Evolutionary conservation across 2,329 filamentous ascomycete species (phyloP).

Genomic region (Polytolypa hystricis): DNA sequence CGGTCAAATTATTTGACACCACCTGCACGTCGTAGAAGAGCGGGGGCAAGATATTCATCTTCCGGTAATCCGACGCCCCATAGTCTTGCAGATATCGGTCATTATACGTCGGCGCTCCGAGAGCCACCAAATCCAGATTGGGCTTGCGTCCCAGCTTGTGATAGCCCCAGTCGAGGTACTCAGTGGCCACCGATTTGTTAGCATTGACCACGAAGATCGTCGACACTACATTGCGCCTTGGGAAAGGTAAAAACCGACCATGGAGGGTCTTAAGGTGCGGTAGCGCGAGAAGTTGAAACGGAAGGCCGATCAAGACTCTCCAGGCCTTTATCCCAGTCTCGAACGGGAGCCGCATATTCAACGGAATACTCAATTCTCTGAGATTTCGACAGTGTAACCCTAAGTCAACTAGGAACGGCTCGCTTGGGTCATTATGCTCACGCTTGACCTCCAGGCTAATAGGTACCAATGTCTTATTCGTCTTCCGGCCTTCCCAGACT

Average conservation of each 20-base stretch:
- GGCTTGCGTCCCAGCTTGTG: not conserved
- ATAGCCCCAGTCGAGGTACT: conserved; percentile 2
- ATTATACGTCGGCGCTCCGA: not conserved
- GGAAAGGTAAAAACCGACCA: not conserved
- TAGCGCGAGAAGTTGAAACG: not conserved
- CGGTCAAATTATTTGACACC: not conserved
- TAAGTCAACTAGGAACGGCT: not conserved
- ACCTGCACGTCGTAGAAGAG: conserved; percentile 1
- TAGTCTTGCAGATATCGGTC: conserved; percentile 2
- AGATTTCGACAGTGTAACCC: conserved; percentile 2
- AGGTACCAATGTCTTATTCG: not conserved
- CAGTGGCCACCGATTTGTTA: not conserved
- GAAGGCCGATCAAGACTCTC: not conserved
- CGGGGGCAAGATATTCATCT: not conserved
- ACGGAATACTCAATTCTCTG: not conserved
- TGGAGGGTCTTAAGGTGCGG: conserved; percentile 5
- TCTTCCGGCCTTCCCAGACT: conserved; percentile 2
- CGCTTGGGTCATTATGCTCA: not conserved
- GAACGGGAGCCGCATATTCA: conserved; percentile 2
- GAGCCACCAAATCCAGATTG: not conserved
- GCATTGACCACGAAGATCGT: not conserved
- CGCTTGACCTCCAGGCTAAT: conserved; percentile 1
- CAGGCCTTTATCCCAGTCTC: not conserved
- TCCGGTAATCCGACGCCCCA: not conserved
- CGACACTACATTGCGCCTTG: not conserved